Percentiles rank a stretch among this genome's conserved stretches.
Evolutionary conservation across 2,329 filamentous ascomycete genomes (phyloP).

Genomic region (Penicillium sp.): DNA sequence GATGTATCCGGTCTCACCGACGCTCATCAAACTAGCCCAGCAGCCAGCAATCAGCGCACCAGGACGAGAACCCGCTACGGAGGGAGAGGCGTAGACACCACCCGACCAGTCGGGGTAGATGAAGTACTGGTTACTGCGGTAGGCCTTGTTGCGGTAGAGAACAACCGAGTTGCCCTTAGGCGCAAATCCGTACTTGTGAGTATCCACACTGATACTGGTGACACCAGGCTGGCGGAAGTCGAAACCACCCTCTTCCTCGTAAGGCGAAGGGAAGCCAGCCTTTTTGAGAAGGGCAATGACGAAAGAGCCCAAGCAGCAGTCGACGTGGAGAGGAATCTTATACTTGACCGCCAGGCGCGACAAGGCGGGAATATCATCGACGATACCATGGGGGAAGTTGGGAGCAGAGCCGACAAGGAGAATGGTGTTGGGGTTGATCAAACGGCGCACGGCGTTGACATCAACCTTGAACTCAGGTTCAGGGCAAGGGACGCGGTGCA

Average conservation of each 20-base stretch:
- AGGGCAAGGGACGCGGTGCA: slow-evolving; percentile 84
- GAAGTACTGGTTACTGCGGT: slow-evolving; percentile 93
- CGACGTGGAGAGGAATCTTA: slow-evolving; percentile 85
- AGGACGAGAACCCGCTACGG: slow-evolving; percentile 85
- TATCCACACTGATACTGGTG: slow-evolving; percentile 93
- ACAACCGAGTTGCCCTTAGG: slow-evolving; percentile 95
- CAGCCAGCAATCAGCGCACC: slow-evolving; percentile 93
- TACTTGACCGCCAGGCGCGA: slow-evolving; percentile 78
- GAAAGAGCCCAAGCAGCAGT: slow-evolving; percentile 97
- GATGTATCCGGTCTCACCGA: slow-evolving; percentile 85
- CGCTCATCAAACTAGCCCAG: slow-evolving; percentile 87
- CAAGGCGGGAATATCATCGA: slow-evolving; percentile 85
- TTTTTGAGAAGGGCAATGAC: slow-evolving; percentile 86
- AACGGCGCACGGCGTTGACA: slow-evolving; percentile 69
- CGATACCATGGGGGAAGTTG: slow-evolving; percentile 97
- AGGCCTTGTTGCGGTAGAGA: slow-evolving; percentile 75
- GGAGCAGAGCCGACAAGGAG: slow-evolving; percentile 91
- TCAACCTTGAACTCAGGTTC: slow-evolving; percentile 83
- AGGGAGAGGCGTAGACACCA: slow-evolving; percentile 91
- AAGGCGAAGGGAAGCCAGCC: slow-evolving; percentile 70
- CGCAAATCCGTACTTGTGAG: slow-evolving; percentile 98
- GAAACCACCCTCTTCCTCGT: slow-evolving; percentile 71
- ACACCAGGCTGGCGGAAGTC: slow-evolving; percentile 94
- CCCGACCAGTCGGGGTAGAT: slow-evolving; percentile 92
- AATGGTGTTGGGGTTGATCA: slow-evolving; percentile 92